A percentile compares a stretch with the other conserved stretches of the same genome.
Evolutionary conservation across 2,329 filamentous ascomycete species (phyloP).

Genomic region (Endothia cerciana): DNA sequence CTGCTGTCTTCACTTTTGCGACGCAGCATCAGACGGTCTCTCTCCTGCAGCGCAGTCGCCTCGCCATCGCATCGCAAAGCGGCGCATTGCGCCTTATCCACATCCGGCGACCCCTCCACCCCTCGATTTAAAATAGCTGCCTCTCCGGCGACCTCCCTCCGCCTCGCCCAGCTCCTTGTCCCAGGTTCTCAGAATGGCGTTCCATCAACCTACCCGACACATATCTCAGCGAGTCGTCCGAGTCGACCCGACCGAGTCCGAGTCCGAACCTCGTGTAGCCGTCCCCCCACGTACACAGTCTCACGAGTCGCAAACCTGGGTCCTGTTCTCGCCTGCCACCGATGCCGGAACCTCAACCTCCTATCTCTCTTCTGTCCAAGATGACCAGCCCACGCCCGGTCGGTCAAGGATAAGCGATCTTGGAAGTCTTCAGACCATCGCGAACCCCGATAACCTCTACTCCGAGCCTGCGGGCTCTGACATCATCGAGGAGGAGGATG

Average conservation of each 20-base stretch:
- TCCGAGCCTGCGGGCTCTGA: constrained; percentile 37
- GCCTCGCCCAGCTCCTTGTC: background rate
- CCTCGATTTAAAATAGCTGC: constrained; percentile 4
- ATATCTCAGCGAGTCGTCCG: constrained; percentile 53
- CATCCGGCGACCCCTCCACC: constrained; percentile 13
- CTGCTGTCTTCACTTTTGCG: constrained; percentile 17
- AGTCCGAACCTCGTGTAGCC: constrained; percentile 38
- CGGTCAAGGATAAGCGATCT: constrained; percentile 79
- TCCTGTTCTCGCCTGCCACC: constrained; percentile 83
- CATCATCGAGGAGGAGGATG: constrained; percentile 38
- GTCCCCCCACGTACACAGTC: constrained; percentile 39
- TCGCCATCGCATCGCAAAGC: constrained; percentile 8
- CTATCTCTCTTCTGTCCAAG: constrained; percentile 69
- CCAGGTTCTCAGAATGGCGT: constrained; percentile 51
- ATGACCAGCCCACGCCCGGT: constrained; percentile 67
- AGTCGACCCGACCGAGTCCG: constrained; percentile 43
- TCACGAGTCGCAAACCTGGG: constrained; percentile 88
- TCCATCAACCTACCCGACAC: constrained; percentile 63
- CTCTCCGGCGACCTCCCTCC: background rate
- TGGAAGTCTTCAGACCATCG: constrained; percentile 74
- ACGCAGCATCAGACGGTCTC: background rate
- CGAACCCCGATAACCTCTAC: constrained; percentile 54
- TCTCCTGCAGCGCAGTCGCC: background rate
- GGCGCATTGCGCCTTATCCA: constrained; percentile 21
- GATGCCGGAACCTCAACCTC: constrained; percentile 63